Conservation (phyloP, 768 basidiomycete genomes). For the Tricholoma saponaceum region DNA sequence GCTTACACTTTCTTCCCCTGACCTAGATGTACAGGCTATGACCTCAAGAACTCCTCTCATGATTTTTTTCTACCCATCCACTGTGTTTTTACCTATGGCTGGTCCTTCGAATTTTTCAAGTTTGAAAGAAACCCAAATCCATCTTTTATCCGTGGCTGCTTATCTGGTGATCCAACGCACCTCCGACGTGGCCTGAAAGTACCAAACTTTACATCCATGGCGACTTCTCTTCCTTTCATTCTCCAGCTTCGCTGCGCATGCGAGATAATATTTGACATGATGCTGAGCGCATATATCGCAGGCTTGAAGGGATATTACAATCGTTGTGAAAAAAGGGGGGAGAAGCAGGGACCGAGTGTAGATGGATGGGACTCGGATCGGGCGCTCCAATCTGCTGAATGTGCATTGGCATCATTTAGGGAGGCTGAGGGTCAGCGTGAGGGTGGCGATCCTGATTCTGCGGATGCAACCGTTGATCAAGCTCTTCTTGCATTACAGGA, state of each 20-base stretch:
- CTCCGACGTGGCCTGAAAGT: slow-evolving; percentile 18
- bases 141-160: slow-evolving; percentile 19
- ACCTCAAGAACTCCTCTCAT: neutral
- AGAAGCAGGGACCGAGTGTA: neutral
- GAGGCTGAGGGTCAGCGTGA: slow-evolving; percentile 14
- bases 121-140: slow-evolving; percentile 9
- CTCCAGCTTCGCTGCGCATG: slow-evolving; percentile 18
- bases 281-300: neutral
- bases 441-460: slow-evolving; percentile 13
- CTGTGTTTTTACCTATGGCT: neutral
- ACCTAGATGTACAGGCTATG: neutral
- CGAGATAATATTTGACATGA: slow-evolving; percentile 6
- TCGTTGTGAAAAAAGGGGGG: neutral
- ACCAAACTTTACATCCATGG: slow-evolving; percentile 11
- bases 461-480: slow-evolving; percentile 10
- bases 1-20: neutral
- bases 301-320: neutral
- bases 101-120: neutral
- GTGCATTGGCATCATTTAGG: slow-evolving; percentile 16
- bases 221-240: slow-evolving; percentile 16
- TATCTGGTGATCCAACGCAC: slow-evolving; percentile 18
- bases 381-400: slow-evolving; percentile 13
- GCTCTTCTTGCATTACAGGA: slow-evolving; percentile 8
- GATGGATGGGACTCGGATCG: slow-evolving; percentile 8
- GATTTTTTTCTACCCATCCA: neutral